These are phyloP conservation scores for Aspergillus viridinutans DNA, from an alignment of 2,329 filamentous ascomycete species.

Conservation along the genomic window DNA sequence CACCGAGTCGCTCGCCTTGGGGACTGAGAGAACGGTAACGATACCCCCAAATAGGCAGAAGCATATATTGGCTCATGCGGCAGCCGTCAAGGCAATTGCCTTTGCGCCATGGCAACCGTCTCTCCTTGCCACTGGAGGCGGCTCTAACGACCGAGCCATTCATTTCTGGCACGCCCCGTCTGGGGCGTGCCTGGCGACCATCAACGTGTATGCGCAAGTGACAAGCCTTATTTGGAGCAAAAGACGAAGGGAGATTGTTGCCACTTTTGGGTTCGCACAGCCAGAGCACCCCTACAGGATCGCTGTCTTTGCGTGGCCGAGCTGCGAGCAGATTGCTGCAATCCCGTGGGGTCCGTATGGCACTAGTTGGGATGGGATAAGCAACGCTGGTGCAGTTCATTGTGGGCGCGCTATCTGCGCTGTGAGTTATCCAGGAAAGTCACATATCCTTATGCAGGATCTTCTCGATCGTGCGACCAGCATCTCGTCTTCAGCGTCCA, in stretches of 20 bases:
- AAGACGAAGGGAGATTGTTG: conserved; percentile 79
- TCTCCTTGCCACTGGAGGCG: conserved; percentile 84
- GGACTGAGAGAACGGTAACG: conserved; percentile 40
- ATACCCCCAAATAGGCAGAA: conserved; percentile 57
- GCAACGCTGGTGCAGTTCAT: conserved; percentile 25
- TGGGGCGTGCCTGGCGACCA: conserved; percentile 79
- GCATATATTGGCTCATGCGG: conserved; percentile 72
- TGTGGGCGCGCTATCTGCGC: conserved; percentile 67
- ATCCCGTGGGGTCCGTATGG: conserved; percentile 72
- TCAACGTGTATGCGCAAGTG: conserved; percentile 88
- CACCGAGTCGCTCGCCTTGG: conserved; percentile 26
- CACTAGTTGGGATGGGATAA: conserved; percentile 24
- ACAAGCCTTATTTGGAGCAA: conserved; percentile 89
- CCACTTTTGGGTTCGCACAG: conserved; percentile 89
- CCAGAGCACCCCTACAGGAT: conserved; percentile 86
- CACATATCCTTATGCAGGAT: conserved; percentile 32
- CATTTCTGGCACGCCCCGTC: conserved; percentile 90
- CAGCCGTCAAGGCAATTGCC: conserved; percentile 92
- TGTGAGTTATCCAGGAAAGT: conserved; percentile 72
- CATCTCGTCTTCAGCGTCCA: conserved; percentile 8
- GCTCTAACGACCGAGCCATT: conserved; percentile 90
- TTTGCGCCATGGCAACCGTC: conserved; percentile 93
- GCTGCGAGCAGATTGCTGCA: conserved; percentile 77
- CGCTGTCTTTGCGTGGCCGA: conserved; percentile 91
- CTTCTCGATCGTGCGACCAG: conserved; percentile 9